Percentiles rank a stretch among this genome's conserved stretches.
phyloP scores from a whole-genome alignment of 108 stramenopile species.

The Cyclostephanos invisitatus region DNA sequence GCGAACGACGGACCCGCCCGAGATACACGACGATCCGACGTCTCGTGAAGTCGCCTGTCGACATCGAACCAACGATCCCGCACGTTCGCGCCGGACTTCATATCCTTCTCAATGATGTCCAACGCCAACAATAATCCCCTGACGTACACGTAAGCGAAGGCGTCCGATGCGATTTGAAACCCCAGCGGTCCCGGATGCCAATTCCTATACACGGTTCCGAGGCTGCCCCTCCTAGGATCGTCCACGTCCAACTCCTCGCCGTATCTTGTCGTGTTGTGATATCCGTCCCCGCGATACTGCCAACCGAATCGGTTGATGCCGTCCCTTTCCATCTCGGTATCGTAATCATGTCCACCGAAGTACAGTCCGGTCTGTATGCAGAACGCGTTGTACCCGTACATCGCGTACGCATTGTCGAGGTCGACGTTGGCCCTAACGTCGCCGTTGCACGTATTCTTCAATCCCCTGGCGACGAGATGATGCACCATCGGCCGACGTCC shows the following conservation, averaged over 20 bases:
- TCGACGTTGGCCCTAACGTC: constrained; percentile 28
- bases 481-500: constrained; percentile 47
- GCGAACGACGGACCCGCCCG: neutral
- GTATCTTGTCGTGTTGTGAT: constrained; percentile 61
- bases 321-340: constrained; percentile 23
- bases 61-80: constrained; percentile 44
- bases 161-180: constrained; percentile 56
- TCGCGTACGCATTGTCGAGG: constrained; percentile 45
- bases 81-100: constrained; percentile 36
- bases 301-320: constrained; percentile 49
- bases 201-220: constrained; percentile 55
- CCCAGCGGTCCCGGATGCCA: constrained; percentile 67
- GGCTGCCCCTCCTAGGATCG: constrained; percentile 42
- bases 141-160: constrained; percentile 54
- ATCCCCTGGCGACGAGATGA: constrained; percentile 45
- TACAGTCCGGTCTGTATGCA: constrained; percentile 54
- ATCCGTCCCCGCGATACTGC: constrained; percentile 50
- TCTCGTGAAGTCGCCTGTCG: constrained; percentile 3
- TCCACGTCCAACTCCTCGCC: constrained; percentile 43
- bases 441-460: constrained; percentile 39
- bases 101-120: constrained; percentile 50
- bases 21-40: neutral
- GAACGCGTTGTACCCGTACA: constrained; percentile 51
- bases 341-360: constrained; percentile 55
- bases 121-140: constrained; percentile 45